Base-by-base conservation (phyloP, 768 basidiomycete species). In the Tricholomella constricta region DNA sequence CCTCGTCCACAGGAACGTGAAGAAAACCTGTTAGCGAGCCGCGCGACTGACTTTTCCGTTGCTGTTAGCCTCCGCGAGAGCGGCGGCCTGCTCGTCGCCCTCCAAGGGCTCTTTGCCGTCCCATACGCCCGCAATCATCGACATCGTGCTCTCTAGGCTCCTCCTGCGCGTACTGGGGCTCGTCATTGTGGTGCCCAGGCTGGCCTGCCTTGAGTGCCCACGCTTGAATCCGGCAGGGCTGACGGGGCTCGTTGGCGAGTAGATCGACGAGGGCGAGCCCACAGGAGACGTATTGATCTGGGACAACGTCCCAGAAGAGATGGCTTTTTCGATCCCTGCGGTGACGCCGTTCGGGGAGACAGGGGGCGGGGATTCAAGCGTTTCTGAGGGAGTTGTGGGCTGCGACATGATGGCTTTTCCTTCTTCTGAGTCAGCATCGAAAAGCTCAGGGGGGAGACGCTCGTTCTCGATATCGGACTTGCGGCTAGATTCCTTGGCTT, bases 401-500 rank as follows among this genome's bases (percentile, higher is more conserved):
- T 76, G 67, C 1, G 78, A 73, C 32, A 89, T 63, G 57, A 85
- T 81, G 6, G 86, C 83, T 58, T 81, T 84, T 51, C 85, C 87
- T 70, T 89, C 85, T 58, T 82, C 82, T 9, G 84, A 86, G 57
- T 80, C 74, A 6, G 85, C 87, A 64, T 98, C 95, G 67, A 93
- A 89, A 15, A 99, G 79, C 14, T 98, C 94, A 2, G 96, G 96
- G 2, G 96, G 97, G n/a, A 98, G 77, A 29, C 94, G 88, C 71
- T 99, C 97, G 72, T 98, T 98, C 73, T 98, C 96, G 60, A 98
- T 98, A 77, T 98, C 97, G 38, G 91, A 93, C 75, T 94, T 95
- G 55, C 94, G 93, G 36, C 94, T 95, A 59, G 35, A 45, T 22
- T 29, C 51, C 41, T 25, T 23, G 44, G 45, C 49, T 37, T 52